Evolutionary conservation across 176 grass and related monocot species (phyloP).

Genomic region (barley (Hordeum vulgare)): DNA sequence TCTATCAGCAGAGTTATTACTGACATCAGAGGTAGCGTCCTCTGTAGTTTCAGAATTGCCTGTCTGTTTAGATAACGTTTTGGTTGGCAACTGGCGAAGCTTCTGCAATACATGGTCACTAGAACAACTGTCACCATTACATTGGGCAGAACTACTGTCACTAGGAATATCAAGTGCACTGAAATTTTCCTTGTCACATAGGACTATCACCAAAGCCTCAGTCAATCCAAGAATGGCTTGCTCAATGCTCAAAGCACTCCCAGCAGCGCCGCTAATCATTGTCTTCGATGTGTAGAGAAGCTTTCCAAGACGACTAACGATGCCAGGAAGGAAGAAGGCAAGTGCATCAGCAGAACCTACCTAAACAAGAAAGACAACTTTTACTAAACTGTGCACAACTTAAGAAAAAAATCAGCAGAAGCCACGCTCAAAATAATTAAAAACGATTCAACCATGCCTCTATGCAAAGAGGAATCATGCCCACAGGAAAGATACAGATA

Average conservation of each 20-base stretch:
- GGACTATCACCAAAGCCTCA: constrained; percentile 77
- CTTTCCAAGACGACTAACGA: constrained; percentile 85
- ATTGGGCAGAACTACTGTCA: constrained; percentile 6
- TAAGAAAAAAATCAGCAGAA: constrained; percentile 10
- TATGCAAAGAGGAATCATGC: constrained; percentile 4
- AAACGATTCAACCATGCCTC: not conserved
- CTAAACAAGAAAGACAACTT: constrained; percentile 46
- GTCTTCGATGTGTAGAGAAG: constrained; percentile 69
- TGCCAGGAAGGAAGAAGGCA: constrained; percentile 88
- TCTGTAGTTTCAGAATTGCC: constrained; percentile 21
- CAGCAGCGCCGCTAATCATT: constrained; percentile 68
- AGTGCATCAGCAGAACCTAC: constrained; percentile 89
- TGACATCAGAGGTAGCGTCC: not conserved
- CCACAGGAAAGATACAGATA: constrained; percentile 5
- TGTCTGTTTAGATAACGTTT: constrained; percentile 17
- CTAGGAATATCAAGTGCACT: constrained; percentile 20
- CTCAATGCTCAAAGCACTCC: constrained; percentile 64
- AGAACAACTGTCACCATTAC: constrained; percentile 16
- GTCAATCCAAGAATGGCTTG: constrained; percentile 78
- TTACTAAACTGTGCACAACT: not conserved
- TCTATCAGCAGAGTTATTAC: constrained; percentile 25
- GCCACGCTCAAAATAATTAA: not conserved
- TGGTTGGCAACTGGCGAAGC: constrained; percentile 68
- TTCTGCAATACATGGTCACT: constrained; percentile 70
- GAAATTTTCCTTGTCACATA: constrained; percentile 76